These are phyloP conservation scores for Mortierella sp. DNA, from an alignment of 371 early-diverging fungal genomes.

Conservation along the genomic window DNA sequence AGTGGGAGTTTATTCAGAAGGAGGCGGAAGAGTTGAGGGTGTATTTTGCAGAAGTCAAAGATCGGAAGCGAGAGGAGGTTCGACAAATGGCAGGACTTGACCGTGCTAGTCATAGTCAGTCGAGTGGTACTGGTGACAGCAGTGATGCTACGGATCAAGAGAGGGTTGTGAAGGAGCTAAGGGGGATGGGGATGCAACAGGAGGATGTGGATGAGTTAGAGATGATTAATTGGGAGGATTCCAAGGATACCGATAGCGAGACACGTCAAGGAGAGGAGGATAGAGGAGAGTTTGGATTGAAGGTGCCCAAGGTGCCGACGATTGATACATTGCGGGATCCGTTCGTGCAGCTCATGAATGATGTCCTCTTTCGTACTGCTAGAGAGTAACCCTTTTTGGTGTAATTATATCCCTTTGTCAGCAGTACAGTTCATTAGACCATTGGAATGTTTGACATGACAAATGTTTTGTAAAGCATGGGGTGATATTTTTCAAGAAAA, in stretches of 20 bases:
- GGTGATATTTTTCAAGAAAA: no score
- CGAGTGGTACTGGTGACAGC: background rate
- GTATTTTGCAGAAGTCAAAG: conserved; percentile 43
- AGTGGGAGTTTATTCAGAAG: conserved; percentile 19
- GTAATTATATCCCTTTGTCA: background rate
- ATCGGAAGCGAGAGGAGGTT: conserved; percentile 43
- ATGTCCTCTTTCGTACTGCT: conserved; percentile 33
- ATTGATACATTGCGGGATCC: conserved; percentile 38
- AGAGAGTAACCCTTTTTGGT: conserved; percentile 20
- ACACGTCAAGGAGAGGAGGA: conserved; percentile 14
- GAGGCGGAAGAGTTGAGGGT: conserved; percentile 38
- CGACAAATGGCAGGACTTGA: conserved; percentile 51
- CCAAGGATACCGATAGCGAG: background rate
- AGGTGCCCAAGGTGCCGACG: conserved; percentile 37
- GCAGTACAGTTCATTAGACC: no score
- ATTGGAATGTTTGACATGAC: no score
- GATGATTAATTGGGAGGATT: conserved; percentile 38
- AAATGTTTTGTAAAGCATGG: no score
- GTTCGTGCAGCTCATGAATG: conserved; percentile 40
- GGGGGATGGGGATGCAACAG: conserved; percentile 40
- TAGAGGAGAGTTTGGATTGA: conserved; percentile 11
- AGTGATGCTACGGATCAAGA: background rate
- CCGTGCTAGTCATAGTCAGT: conserved; percentile 1
- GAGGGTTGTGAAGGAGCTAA: conserved; percentile 33
- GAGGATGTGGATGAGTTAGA: conserved; percentile 57